Evolutionary conservation across 768 basidiomycete genomes (phyloP), one percentile per base, ranked within the genome.

Genomic region (Macrocybe gigantea): DNA sequence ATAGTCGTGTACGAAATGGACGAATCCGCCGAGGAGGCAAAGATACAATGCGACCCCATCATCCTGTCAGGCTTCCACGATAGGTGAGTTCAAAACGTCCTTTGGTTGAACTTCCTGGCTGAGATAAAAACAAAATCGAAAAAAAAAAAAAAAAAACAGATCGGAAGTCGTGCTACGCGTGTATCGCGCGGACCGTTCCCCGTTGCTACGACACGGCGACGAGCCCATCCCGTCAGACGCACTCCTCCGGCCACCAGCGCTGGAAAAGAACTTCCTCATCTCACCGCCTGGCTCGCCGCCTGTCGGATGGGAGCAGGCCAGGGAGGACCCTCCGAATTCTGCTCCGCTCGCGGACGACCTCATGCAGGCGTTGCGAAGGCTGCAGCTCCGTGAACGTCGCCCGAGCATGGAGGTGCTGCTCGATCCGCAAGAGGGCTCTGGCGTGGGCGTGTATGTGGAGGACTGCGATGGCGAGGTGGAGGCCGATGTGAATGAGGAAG

Each of bases 211-310:
- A 46, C 64, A 64, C 2, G 56, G 52, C 15, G 61, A 61, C 22
- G 58, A 60, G 11, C 57, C 58, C 34, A 57, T 73, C n/a, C 71
- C 72, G 14, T 68, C 64, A 35, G 65, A 60, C n/a, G 69, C 75
- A 56, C 81, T 83, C 57, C 77, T 94, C 33, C 78, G 74, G 37
- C 92, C 93, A 0, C 95, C 95, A 0, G 67, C 76, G 0, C 55
- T 83, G 35, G 88, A 93, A 56, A 92, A 92, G 67, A 98, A 98
- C 68, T 98, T 97, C 68, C 77, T 99, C 41, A 94, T 99, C 53
- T 98, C 96, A 0, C 96, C 96, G 0, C 96, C 96, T 3, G 96
- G 96, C 5, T 96, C 93, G 0, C 96, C 96, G 0, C 96, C 96
- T 0, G 83, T 94, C 1, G 96, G 94, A 2, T 99, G 96, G 96